Conservation (phyloP, 2,329 filamentous ascomycete species). For the Escovopsis weberi region DNA sequence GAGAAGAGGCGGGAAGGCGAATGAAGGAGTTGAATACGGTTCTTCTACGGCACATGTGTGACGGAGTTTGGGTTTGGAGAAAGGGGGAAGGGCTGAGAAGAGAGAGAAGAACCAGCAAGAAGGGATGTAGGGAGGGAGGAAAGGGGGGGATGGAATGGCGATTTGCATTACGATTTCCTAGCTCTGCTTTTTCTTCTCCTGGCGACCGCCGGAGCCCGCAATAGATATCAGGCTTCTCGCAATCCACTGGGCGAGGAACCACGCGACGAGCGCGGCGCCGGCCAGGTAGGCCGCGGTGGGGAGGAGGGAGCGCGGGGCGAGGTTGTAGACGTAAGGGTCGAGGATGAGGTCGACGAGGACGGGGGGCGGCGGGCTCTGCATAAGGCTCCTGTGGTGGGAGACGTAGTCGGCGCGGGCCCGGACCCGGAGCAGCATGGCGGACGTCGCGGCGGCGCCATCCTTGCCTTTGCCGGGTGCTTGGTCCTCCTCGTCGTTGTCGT, state of each 20-base stretch:
- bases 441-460: constrained; percentile 20
- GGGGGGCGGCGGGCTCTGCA: constrained; percentile 57
- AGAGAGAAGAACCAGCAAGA: neutral
- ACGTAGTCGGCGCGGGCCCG: constrained; percentile 74
- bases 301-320: constrained; percentile 63
- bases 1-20: too few species aligned
- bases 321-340: constrained; percentile 69
- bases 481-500: neutral
- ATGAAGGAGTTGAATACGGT: too few species aligned
- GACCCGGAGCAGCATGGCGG: constrained; percentile 58
- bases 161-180: constrained; percentile 4
- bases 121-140: neutral
- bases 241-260: constrained; percentile 26
- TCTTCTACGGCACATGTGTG: too few species aligned
- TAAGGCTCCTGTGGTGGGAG: constrained; percentile 56
- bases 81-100: too few species aligned
- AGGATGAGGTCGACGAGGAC: constrained; percentile 73
- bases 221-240: constrained; percentile 14
- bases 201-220: constrained; percentile 7
- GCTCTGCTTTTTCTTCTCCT: constrained; percentile 23
- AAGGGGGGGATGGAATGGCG: constrained; percentile 1
- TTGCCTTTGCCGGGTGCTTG: neutral
- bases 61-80: too few species aligned
- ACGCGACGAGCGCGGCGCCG: constrained; percentile 38
- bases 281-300: constrained; percentile 57